Evolutionary conservation across 1,139 yeast genomes (phyloP).

Genomic region (Debaryomyces sp.): DNA sequence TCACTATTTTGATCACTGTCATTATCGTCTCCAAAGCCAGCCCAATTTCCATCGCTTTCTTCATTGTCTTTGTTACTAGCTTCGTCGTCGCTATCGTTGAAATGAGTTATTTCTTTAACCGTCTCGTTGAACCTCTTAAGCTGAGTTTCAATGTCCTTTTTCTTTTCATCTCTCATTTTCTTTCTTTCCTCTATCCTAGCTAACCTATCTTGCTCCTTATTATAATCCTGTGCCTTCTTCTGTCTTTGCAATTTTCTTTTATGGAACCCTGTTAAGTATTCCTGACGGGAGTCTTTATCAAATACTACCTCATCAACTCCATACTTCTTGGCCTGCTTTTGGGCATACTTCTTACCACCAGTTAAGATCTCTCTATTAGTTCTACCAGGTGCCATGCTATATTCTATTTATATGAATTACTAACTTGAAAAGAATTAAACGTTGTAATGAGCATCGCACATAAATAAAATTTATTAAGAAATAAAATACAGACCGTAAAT

Average conservation of each 20-base stretch:
- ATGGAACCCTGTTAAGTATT: constrained; percentile 92
- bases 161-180: constrained; percentile 67
- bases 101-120: constrained; percentile 45
- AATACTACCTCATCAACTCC: constrained; percentile 82
- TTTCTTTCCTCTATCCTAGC: constrained; percentile 78
- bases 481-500: not conserved
- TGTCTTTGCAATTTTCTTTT: constrained; percentile 87
- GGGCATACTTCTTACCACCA: constrained; percentile 82
- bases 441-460: constrained; percentile 10
- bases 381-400: constrained; percentile 23
- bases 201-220: constrained; percentile 74
- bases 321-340: constrained; percentile 60
- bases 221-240: constrained; percentile 77
- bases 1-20: constrained; percentile 15
- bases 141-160: constrained; percentile 63
- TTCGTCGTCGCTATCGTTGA: constrained; percentile 36
- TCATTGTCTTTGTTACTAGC: constrained; percentile 30
- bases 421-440: not conserved
- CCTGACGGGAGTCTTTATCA: constrained; percentile 72
- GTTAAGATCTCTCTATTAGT: constrained; percentile 84
- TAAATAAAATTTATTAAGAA: not conserved
- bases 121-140: constrained; percentile 60
- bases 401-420: not conserved
- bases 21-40: constrained; percentile 7
- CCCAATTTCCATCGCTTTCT: constrained; percentile 19